These are phyloP conservation scores for Coemansia interrupta DNA, from an alignment of 192 early-diverging fungal genomes.

Conservation along the genomic window DNA sequence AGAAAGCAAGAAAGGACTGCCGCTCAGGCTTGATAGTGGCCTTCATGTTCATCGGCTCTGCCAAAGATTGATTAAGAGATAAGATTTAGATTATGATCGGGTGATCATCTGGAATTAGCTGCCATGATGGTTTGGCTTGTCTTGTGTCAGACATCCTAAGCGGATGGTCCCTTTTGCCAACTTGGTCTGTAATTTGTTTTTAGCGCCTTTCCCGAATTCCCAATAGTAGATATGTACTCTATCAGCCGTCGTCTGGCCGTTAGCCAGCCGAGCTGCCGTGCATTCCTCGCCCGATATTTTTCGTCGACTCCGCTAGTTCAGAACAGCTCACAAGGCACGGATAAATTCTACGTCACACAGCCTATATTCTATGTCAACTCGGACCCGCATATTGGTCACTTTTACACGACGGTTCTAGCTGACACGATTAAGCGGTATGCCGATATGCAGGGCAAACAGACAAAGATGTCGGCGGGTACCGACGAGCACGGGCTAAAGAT, in stretches of 20 bases:
- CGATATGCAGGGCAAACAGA: constrained; percentile 61
- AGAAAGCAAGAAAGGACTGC: constrained; percentile 10
- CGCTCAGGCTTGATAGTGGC: neutral
- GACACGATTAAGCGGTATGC: constrained; percentile 78
- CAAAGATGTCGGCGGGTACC: constrained; percentile 65
- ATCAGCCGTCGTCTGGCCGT: too few relatives aligned
- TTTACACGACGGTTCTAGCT: constrained; percentile 83
- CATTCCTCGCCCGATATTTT: neutral
- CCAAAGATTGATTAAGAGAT: constrained; percentile 5
- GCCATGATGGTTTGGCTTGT: neutral
- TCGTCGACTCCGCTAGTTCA: neutral
- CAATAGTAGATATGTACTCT: too few relatives aligned
- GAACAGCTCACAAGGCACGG: neutral
- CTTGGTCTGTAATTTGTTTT: neutral
- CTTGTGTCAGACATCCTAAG: too few relatives aligned
- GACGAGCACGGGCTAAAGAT: constrained; percentile 99
- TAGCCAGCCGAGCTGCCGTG: too few relatives aligned
- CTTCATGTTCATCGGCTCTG: neutral
- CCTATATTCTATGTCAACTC: constrained; percentile 75
- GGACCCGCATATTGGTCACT: constrained; percentile 91
- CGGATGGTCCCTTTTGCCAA: neutral
- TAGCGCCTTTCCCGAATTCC: too few relatives aligned
- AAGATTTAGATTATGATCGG: constrained; percentile 6
- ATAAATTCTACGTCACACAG: constrained; percentile 66
- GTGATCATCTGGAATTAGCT: neutral